Evolutionary conservation across 1,139 yeast species (phyloP).

Genomic region (Geotrichum europaeum): DNA sequence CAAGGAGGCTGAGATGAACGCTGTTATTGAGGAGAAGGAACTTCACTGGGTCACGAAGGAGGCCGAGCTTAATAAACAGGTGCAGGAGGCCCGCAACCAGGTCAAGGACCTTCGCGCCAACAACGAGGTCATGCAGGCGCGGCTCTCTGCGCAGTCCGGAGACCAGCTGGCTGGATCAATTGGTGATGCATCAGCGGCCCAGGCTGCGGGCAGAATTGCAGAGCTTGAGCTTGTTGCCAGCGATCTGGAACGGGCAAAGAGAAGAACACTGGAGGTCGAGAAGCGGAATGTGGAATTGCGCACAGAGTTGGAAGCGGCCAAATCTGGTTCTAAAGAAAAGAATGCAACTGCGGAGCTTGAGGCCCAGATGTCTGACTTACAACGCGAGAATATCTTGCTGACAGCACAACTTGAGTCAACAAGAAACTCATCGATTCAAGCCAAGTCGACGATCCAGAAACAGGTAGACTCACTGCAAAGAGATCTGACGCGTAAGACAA

Average conservation of each 20-base stretch:
- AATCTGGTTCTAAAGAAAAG: slow-evolving; percentile 42
- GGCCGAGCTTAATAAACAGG: slow-evolving; percentile 47
- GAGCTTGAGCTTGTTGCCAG: slow-evolving; percentile 64
- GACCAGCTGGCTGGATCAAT: slow-evolving; percentile 21
- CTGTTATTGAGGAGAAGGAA: slow-evolving; percentile 40
- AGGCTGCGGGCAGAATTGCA: slow-evolving; percentile 31
- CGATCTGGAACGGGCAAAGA: slow-evolving; percentile 69
- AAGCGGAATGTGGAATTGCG: slow-evolving; percentile 70
- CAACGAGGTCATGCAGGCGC: slow-evolving; percentile 25
- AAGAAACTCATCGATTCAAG: slow-evolving; percentile 22
- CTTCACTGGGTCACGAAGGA: slow-evolving; percentile 40
- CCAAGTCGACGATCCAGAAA: slow-evolving; percentile 26
- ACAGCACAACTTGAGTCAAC: slow-evolving; percentile 53
- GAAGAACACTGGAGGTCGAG: slow-evolving; percentile 65
- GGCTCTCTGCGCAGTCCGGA: slow-evolving; percentile 26
- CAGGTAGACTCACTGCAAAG: slow-evolving; percentile 39
- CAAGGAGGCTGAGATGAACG: slow-evolving; percentile 36
- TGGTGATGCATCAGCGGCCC: slow-evolving; percentile 22
- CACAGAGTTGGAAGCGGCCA: slow-evolving; percentile 51
- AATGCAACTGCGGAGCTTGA: slow-evolving; percentile 43
- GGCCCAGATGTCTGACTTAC: slow-evolving; percentile 32
- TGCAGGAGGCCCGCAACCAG: slow-evolving; percentile 29
- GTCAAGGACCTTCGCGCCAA: slow-evolving; percentile 32
- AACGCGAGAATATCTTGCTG: slow-evolving; percentile 49
- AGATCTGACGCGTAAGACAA: slow-evolving; percentile 45